phyloP scores from a whole-genome alignment of 2,329 filamentous ascomycete species.

The Nigrospora oryzae region DNA sequence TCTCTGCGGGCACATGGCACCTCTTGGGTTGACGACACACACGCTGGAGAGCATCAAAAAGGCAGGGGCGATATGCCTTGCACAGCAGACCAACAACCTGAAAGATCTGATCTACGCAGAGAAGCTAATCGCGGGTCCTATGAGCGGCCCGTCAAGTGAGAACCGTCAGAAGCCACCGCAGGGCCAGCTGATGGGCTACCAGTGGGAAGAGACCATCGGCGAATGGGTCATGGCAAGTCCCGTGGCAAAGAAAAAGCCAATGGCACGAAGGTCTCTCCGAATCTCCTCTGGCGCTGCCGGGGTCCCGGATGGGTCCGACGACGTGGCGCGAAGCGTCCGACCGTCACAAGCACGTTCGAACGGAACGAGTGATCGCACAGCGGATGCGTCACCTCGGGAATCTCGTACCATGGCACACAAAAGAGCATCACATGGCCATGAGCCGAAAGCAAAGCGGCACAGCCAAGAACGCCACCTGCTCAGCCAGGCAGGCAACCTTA shows the following conservation, averaged over 20 bases:
- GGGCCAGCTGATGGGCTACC: conserved; percentile 17
- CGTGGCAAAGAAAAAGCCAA: conserved; percentile 11
- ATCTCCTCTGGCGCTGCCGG: neutral
- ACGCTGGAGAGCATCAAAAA: conserved; percentile 28
- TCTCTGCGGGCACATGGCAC: conserved; percentile 31
- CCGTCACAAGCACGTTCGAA: too few relatives aligned
- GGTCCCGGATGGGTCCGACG: too few relatives aligned
- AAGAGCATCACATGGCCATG: too few relatives aligned
- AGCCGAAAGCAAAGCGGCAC: too few relatives aligned
- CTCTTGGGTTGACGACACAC: conserved; percentile 20
- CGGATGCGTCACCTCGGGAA: too few relatives aligned
- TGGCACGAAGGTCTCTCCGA: conserved; percentile 10
- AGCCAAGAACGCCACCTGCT: too few relatives aligned
- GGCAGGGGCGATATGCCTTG: conserved; percentile 41
- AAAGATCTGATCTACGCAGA: conserved; percentile 47
- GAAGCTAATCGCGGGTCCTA: conserved; percentile 17
- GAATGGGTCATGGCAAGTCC: conserved; percentile 47
- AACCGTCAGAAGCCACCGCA: neutral
- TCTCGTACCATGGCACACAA: too few relatives aligned
- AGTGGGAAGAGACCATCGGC: conserved; percentile 48
- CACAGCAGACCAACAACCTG: conserved; percentile 42
- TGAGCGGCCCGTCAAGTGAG: neutral
- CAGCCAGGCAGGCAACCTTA: too few relatives aligned
- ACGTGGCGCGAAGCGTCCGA: too few relatives aligned
- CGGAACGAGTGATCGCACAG: too few relatives aligned